Conservation (phyloP, 2,329 filamentous ascomycete genomes). For the Alternaria rosae region DNA sequence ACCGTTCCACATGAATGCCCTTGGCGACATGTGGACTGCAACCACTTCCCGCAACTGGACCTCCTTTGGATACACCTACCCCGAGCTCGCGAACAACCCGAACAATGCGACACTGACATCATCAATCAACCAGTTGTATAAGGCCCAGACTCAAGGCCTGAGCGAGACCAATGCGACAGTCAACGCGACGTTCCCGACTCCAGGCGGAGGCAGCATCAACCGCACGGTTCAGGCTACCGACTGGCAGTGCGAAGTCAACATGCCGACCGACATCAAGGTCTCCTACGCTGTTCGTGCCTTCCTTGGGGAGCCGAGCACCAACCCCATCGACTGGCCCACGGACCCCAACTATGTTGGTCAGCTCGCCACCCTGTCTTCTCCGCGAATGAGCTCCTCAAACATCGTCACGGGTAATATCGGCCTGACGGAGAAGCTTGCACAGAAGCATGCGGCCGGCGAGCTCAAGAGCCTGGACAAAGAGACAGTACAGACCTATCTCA, state of each 20-base stretch:
- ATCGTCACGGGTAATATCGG: conserved; percentile 52
- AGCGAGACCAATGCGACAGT: conserved; percentile 29
- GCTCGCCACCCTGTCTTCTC: conserved; percentile 48
- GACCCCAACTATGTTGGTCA: conserved; percentile 54
- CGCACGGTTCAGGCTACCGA: conserved; percentile 31
- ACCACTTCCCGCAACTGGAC: conserved; percentile 37
- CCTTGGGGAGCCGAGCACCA: conserved; percentile 33
- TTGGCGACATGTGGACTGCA: conserved; percentile 42
- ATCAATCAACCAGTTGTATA: conserved; percentile 39
- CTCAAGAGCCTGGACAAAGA: conserved; percentile 32
- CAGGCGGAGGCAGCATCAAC: conserved; percentile 9
- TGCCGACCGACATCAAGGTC: conserved; percentile 42
- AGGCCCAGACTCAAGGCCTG: conserved; percentile 33
- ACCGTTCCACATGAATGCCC: conserved; percentile 44
- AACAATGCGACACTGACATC: conserved; percentile 38
- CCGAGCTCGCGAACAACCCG: conserved; percentile 36
- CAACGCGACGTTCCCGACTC: conserved; percentile 18
- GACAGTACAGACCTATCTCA: conserved; percentile 34
- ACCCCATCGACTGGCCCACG: conserved; percentile 44
- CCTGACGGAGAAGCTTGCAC: conserved; percentile 47
- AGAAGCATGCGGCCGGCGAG: conserved; percentile 34
- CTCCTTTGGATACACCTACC: conserved; percentile 46
- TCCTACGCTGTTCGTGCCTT: conserved; percentile 45
- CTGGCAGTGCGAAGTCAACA: conserved; percentile 41
- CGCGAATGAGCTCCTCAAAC: conserved; percentile 46